phyloP scores from a whole-genome alignment of 768 basidiomycete genomes.

The Calocybe indica region DNA sequence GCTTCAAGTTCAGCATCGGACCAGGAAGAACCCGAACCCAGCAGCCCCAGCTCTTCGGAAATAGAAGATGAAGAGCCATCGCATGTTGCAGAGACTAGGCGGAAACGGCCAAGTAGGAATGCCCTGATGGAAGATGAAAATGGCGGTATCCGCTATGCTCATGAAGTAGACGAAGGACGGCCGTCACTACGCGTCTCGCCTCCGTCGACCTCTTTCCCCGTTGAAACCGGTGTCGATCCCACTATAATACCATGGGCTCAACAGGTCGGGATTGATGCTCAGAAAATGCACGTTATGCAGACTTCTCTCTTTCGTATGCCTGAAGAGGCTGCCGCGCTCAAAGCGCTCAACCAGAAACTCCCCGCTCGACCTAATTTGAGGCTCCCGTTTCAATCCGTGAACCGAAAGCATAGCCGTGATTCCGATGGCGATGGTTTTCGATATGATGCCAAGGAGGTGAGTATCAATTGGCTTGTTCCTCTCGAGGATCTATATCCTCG shows the following conservation, averaged over 20 bases:
- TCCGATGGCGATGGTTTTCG: conserved; percentile 68
- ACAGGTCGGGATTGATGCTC: conserved; percentile 72
- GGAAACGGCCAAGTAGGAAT: conserved; percentile 26
- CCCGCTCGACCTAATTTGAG: conserved; percentile 27
- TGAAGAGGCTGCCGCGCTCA: conserved; percentile 64
- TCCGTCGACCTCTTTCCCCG: conserved; percentile 23
- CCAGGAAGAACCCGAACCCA: conserved; percentile 29
- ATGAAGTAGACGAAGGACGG: conserved; percentile 28
- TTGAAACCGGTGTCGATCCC: conserved; percentile 36
- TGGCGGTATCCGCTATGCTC: conserved; percentile 39
- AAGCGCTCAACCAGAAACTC: conserved; percentile 37
- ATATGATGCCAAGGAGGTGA: conserved; percentile 55
- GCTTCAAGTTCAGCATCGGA: conserved; percentile 27
- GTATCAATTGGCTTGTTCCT: conserved; percentile 11
- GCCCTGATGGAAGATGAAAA: conserved; percentile 52
- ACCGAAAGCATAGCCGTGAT: conserved; percentile 72
- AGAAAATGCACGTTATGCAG: conserved; percentile 93
- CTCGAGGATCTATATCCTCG: not conserved
- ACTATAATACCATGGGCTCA: conserved; percentile 67
- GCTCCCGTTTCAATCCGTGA: conserved; percentile 33
- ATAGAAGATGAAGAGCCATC: conserved; percentile 50
- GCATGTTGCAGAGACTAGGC: conserved; percentile 17
- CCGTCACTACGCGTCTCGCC: conserved; percentile 21
- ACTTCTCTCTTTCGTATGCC: conserved; percentile 76
- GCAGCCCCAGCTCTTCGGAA: conserved; percentile 30